Conservation (phyloP, 73 alveolate genomes). For the Paramecium bursaria region DNA sequence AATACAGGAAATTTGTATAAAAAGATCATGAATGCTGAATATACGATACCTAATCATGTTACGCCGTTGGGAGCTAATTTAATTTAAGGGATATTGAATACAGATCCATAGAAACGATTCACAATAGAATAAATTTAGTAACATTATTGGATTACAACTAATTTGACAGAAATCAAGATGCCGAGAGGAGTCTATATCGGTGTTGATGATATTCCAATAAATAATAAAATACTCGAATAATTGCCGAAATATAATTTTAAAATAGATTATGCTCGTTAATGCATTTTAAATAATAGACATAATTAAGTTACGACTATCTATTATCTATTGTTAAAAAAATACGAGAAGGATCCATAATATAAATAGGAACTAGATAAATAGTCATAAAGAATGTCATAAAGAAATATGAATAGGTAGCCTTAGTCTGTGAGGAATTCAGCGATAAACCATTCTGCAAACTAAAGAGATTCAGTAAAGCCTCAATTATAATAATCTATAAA, state of each 20-base stretch:
- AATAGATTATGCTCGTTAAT: conserved; percentile 73
- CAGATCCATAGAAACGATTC: conserved; percentile 89
- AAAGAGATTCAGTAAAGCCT: too few species aligned
- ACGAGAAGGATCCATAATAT: too few species aligned
- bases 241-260: conserved; percentile 75
- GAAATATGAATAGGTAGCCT: too few species aligned
- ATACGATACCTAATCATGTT: conserved; percentile 68
- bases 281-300: conserved; percentile 83
- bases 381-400: too few species aligned
- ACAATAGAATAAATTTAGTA: conserved; percentile 86
- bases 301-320: conserved; percentile 88
- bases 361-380: too few species aligned
- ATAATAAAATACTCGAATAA: conserved; percentile 55
- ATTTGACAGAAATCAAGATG: conserved; percentile 41
- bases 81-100: conserved; percentile 83
- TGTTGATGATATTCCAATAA: conserved; percentile 58
- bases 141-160: conserved; percentile 88
- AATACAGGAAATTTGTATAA: conserved; percentile 69
- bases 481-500: too few species aligned
- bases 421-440: too few species aligned
- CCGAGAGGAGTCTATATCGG: conserved; percentile 59
- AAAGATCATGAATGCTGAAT: conserved; percentile 74
- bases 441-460: too few species aligned
- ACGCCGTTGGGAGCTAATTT: conserved; percentile 77
- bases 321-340: conserved; percentile 89